A percentile compares a stretch with the other conserved stretches of the same genome.
phyloP scores from a whole-genome alignment of 1,284 basidiomycete species.

The Phylloporus sp. region DNA sequence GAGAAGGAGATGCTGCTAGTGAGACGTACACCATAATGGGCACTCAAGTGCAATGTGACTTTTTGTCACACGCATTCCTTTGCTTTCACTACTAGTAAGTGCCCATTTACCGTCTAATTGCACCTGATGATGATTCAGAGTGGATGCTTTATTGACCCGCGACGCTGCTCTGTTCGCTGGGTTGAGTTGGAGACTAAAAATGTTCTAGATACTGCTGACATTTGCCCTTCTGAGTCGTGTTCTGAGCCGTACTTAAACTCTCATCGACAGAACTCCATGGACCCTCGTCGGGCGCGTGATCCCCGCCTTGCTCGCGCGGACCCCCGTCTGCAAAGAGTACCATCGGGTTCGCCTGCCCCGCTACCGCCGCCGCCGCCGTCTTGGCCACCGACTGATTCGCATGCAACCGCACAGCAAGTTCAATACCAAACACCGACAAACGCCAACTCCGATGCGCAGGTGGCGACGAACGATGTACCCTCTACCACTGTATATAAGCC shows the following conservation, averaged over 20 bases:
- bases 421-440: constrained; percentile 22
- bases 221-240: constrained; percentile 10
- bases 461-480: constrained; percentile 12
- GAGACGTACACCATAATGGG: constrained; percentile 18
- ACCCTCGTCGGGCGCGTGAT: constrained; percentile 78
- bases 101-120: constrained; percentile 4
- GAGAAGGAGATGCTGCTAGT: background rate
- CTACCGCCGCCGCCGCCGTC: constrained; percentile 44
- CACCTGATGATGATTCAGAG: constrained; percentile 77
- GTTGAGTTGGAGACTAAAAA: constrained; percentile 71
- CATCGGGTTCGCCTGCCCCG: constrained; percentile 47
- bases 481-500: constrained; percentile 49
- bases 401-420: constrained; percentile 18
- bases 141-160: constrained; percentile 80
- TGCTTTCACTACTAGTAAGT: constrained; percentile 21
- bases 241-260: constrained; percentile 17
- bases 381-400: constrained; percentile 30
- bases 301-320: constrained; percentile 74
- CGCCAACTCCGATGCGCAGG: constrained; percentile 8
- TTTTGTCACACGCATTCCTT: constrained; percentile 21
- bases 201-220: constrained; percentile 92
- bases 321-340: constrained; percentile 61
- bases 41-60: constrained; percentile 18
- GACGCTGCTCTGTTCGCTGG: constrained; percentile 45
- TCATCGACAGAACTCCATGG: constrained; percentile 50